These are phyloP conservation scores for Suillus subluteus DNA, from an alignment of 768 basidiomycete species.

Conservation along the genomic window DNA sequence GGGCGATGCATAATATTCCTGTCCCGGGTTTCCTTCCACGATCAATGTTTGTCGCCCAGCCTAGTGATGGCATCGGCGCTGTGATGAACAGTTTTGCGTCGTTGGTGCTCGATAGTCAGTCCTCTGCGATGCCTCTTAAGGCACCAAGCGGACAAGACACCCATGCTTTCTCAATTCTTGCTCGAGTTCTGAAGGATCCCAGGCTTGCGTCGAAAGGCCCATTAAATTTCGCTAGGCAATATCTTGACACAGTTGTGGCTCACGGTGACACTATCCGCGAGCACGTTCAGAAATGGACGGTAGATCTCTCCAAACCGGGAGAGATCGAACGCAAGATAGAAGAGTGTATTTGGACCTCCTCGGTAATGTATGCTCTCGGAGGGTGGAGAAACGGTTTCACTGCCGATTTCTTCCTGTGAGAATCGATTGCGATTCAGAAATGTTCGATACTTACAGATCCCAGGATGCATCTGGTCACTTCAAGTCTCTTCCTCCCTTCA, in stretches of 20 bases:
- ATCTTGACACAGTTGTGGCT: slow-evolving; percentile 4
- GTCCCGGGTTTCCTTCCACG: slow-evolving; percentile 37
- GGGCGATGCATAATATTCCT: slow-evolving; percentile 35
- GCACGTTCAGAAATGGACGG: slow-evolving; percentile 45
- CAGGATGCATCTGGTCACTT: slow-evolving; percentile 38
- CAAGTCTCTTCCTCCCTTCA: slow-evolving; percentile 32
- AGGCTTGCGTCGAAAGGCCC: slow-evolving; percentile 22
- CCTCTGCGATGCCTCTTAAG: background rate
- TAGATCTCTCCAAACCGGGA: slow-evolving; percentile 38
- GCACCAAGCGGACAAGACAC: slow-evolving; percentile 16
- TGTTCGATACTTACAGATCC: background rate
- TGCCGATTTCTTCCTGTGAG: slow-evolving; percentile 55
- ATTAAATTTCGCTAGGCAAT: slow-evolving; percentile 28
- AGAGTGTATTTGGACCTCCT: slow-evolving; percentile 61
- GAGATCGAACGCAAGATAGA: slow-evolving; percentile 58
- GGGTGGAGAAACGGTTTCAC: slow-evolving; percentile 53
- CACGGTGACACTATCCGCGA: slow-evolving; percentile 12
- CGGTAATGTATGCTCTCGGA: slow-evolving; percentile 56
- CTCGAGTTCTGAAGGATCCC: slow-evolving; percentile 54
- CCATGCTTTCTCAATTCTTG: slow-evolving; percentile 51
- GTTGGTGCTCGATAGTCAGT: slow-evolving; percentile 11
- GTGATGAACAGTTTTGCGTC: slow-evolving; percentile 15
- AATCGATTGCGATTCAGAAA: background rate
- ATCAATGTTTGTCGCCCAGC: slow-evolving; percentile 17
- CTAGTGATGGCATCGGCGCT: background rate